A percentile compares a stretch with the other conserved stretches of the same genome.
Evolutionary conservation across 179 eudicot species (phyloP).

Genomic region (Nepenthes alata): DNA sequence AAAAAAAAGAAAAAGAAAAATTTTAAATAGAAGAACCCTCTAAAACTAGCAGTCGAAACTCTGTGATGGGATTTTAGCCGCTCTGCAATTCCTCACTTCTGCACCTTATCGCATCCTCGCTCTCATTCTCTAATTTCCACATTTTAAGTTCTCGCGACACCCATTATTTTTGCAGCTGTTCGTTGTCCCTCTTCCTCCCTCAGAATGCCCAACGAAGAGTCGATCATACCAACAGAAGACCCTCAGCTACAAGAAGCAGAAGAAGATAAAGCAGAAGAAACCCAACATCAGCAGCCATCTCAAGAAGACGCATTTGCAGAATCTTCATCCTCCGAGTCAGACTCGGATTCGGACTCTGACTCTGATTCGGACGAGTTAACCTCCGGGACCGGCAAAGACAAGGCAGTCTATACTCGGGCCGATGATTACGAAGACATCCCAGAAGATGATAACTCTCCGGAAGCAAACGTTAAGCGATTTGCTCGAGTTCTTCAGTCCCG

Average conservation of each 20-base stretch:
- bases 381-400: neutral
- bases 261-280: neutral
- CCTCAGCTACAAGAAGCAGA: neutral
- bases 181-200: neutral
- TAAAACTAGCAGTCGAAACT: too few relatives aligned
- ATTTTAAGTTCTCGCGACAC: neutral
- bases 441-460: slow-evolving; percentile 23
- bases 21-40: too few relatives aligned
- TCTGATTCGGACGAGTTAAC: slow-evolving; percentile 15
- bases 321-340: slow-evolving; percentile 3
- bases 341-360: slow-evolving; percentile 12
- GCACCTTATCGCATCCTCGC: too few relatives aligned
- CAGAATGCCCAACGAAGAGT: neutral
- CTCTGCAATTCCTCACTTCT: too few relatives aligned
- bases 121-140: neutral
- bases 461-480: slow-evolving; percentile 24
- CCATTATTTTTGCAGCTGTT: too few relatives aligned
- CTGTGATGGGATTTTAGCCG: too few relatives aligned
- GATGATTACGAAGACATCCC: slow-evolving; percentile 10
- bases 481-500: slow-evolving; percentile 19
- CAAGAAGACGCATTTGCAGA: slow-evolving; percentile 2
- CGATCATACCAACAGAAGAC: neutral
- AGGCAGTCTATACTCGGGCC: neutral
- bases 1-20: too few relatives aligned
- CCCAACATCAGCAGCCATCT: neutral